A percentile compares a stretch with the other conserved stretches of the same genome.
phyloP scores from a whole-genome alignment of 2,329 filamentous ascomycete species.

The Akanthomyces muscarius region DNA sequence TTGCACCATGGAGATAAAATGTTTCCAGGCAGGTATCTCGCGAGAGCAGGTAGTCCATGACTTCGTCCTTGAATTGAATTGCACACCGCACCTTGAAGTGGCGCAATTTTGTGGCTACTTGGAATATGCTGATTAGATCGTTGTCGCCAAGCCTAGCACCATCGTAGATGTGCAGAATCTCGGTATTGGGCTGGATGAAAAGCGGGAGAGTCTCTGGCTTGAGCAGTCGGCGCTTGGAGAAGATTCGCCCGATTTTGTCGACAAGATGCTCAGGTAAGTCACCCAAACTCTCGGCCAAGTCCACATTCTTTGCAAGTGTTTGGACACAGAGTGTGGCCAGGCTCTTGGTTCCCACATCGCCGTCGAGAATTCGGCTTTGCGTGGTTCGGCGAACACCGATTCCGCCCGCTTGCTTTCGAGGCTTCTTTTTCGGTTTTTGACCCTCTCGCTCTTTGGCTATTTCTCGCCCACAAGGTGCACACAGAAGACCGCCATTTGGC shows the following conservation, averaged over 20 bases:
- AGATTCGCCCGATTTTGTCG: slow-evolving; percentile 56
- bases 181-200: slow-evolving; percentile 50
- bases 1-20: slow-evolving; percentile 78
- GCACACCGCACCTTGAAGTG: slow-evolving; percentile 74
- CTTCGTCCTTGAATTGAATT: slow-evolving; percentile 85
- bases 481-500: slow-evolving; percentile 81
- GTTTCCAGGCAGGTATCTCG: slow-evolving; percentile 65
- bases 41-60: slow-evolving; percentile 75
- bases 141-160: slow-evolving; percentile 63
- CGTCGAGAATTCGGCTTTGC: slow-evolving; percentile 82
- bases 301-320: slow-evolving; percentile 58
- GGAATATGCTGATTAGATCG: slow-evolving; percentile 78
- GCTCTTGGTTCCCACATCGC: slow-evolving; percentile 64
- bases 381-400: slow-evolving; percentile 66
- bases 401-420: slow-evolving; percentile 49
- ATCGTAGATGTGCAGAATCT: slow-evolving; percentile 55
- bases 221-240: slow-evolving; percentile 58
- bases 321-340: slow-evolving; percentile 62
- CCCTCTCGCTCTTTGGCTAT: slow-evolving; percentile 57
- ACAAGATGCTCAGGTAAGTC: slow-evolving; percentile 52
- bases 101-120: slow-evolving; percentile 64
- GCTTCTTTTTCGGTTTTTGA: slow-evolving; percentile 34
- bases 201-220: slow-evolving; percentile 51
- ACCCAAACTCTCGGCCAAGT: slow-evolving; percentile 59
- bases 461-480: slow-evolving; percentile 74